Percentiles rank a stretch among this genome's conserved stretches.
phyloP scores from a whole-genome alignment of 1,284 basidiomycete species.

The Volvariella surrecta region DNA sequence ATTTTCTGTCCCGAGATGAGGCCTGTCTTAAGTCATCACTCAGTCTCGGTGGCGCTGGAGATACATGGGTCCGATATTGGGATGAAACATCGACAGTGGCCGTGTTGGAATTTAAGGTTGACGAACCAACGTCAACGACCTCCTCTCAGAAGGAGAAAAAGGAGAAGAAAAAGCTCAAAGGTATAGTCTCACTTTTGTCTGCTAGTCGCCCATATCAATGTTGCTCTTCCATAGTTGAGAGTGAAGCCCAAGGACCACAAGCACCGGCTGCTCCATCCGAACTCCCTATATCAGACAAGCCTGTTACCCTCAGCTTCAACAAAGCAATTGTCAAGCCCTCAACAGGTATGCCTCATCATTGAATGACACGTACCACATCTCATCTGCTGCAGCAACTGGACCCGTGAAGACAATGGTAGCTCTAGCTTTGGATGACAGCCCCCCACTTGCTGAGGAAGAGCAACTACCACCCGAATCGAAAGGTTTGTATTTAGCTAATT shows the following conservation, averaged over 20 bases:
- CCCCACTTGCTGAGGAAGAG: slow-evolving; percentile 29
- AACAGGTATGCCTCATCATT: slow-evolving; percentile 15
- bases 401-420: slow-evolving; percentile 2
- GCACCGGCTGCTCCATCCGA: slow-evolving; percentile 44
- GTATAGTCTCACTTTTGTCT: slow-evolving; percentile 17
- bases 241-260: slow-evolving; percentile 18
- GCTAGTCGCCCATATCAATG: background rate
- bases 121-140: slow-evolving; percentile 39
- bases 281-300: slow-evolving; percentile 67
- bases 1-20: slow-evolving; percentile 67
- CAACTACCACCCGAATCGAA: slow-evolving; percentile 22
- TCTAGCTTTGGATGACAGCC: slow-evolving; percentile 29
- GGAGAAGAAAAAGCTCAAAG: slow-evolving; percentile 55
- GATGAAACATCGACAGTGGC: slow-evolving; percentile 68
- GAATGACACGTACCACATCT: background rate
- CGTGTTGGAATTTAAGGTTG: slow-evolving; percentile 73
- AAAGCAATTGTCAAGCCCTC: slow-evolving; percentile 35
- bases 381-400: background rate
- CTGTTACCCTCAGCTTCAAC: slow-evolving; percentile 67
- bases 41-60: slow-evolving; percentile 60
- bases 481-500: slow-evolving; percentile 1
- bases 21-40: slow-evolving; percentile 57
- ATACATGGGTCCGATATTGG: slow-evolving; percentile 75
- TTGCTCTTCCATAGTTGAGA: slow-evolving; percentile 6
- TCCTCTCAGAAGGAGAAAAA: slow-evolving; percentile 47